A percentile compares a stretch with the other conserved stretches of the same genome.
Evolutionary conservation across 768 basidiomycete species (phyloP).

Genomic region (Russula lepida): DNA sequence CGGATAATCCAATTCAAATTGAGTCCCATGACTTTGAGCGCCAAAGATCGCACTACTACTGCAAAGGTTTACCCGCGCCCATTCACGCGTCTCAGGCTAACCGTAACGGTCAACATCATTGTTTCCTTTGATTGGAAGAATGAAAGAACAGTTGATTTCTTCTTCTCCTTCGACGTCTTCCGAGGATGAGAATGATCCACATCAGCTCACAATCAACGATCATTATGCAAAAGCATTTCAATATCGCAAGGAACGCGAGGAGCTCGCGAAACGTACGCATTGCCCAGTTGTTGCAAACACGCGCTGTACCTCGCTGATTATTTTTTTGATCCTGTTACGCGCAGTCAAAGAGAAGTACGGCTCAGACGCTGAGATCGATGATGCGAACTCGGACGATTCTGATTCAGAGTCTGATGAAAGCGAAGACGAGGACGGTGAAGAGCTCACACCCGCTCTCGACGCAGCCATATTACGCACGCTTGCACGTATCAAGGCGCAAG

Average conservation of each 20-base stretch:
- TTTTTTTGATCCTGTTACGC: conserved; percentile 2
- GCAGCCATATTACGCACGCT: conserved; percentile 90
- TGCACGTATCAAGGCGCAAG: conserved; percentile 70
- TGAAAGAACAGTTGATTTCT: conserved; percentile 14
- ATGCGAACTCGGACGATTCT: conserved; percentile 31
- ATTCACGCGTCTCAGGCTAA: neutral
- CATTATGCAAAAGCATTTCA: conserved; percentile 78
- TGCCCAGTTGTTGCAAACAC: too few species aligned
- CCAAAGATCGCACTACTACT: too few species aligned
- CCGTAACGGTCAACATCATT: neutral
- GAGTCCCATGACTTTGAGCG: too few species aligned
- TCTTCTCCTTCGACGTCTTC: conserved; percentile 7
- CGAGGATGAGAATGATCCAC: conserved; percentile 33
- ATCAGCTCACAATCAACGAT: conserved; percentile 60
- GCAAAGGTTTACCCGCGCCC: neutral
- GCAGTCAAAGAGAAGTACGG: conserved; percentile 88
- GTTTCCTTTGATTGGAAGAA: neutral
- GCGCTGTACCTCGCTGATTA: neutral
- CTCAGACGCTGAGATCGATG: conserved; percentile 53
- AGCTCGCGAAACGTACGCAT: conserved; percentile 63
- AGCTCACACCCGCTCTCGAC: conserved; percentile 88
- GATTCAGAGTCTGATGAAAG: conserved; percentile 74
- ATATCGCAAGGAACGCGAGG: conserved; percentile 77
- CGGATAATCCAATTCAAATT: too few species aligned
- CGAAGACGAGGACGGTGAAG: conserved; percentile 92